Evolutionary conservation across 2,329 filamentous ascomycete genomes (phyloP), one percentile per base, ranked within the genome.

Genomic region (Phoma herbarum): DNA sequence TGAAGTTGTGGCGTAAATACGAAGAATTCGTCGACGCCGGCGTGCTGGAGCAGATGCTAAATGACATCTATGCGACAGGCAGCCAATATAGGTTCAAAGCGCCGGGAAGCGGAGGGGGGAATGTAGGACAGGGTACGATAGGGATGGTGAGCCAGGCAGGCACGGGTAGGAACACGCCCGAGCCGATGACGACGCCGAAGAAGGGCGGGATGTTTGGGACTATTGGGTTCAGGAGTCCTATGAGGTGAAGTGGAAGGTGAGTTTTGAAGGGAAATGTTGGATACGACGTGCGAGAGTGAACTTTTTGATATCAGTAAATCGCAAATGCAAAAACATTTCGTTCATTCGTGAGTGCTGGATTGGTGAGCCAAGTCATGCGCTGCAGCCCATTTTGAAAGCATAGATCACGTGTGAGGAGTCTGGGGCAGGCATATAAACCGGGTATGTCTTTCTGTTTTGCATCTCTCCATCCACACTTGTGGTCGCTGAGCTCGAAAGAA

Each of bases 1-100:
- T 98, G 39, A 91, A 92, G 74, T 82, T 99, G 9, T 99, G 86
- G 85, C 86, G 90, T 43, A 97, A 97, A 76, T 97, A 93, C 77
- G 84, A 92, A 63, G 93, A 98, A 78, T 98, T 91, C 70, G 83
- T 90, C 51, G 92, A 96, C 66, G 92, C 92, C 0, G 94, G 93
- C 0, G 88, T 96, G 4, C 80, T 96, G 50, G 89, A 95, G 69
- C 82, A 87, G 33, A 95, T 95, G 81, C 84, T 98, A 46, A 88
- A 93, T 72, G 92, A 96, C 68, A 92, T 98, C 8, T 97, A 97
- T 77, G 70, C 82, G 77, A 70, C 86, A 82, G 81, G 90, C 78
- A 60, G 84, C 79, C 67, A 86, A 83, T 70, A 84, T 77, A 70
- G 79, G 7, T 77, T 77, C 62, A 71, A 73, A 37, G 75, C 74